A percentile compares a stretch with the other conserved stretches of the same genome.
Conservation (phyloP, 768 basidiomycete species). For the Panellus pusillus region DNA sequence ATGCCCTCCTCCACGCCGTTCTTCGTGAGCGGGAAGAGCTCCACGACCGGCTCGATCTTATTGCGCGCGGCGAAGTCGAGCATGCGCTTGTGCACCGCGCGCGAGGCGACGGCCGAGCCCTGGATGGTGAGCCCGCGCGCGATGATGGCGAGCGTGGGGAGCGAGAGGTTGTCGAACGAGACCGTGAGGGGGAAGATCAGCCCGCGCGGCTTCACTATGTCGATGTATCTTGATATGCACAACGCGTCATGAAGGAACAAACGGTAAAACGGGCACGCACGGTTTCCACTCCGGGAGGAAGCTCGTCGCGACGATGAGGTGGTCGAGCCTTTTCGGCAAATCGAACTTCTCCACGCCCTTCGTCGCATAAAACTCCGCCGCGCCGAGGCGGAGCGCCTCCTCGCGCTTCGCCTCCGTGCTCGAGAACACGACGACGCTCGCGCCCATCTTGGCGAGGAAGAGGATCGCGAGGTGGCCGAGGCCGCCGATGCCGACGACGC, state of each 20-base stretch:
- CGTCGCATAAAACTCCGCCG: constrained; percentile 33
- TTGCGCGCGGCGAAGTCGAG: constrained; percentile 33
- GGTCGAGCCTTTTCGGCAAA: constrained; percentile 21
- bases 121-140: constrained; percentile 1
- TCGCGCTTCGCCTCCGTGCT: constrained; percentile 31
- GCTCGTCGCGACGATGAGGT: constrained; percentile 22
- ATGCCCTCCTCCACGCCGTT: constrained; percentile 22
- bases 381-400: constrained; percentile 33
- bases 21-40: constrained; percentile 32
- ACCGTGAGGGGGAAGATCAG: constrained; percentile 8
- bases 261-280: too few species aligned
- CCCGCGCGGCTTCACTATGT: constrained; percentile 2
- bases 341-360: constrained; percentile 27
- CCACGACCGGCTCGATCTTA: constrained; percentile 27
- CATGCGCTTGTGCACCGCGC: constrained; percentile 24
- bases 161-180: not conserved
- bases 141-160: constrained; percentile 5
- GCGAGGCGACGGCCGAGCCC: constrained; percentile 18
- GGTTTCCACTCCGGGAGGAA: constrained; percentile 7
- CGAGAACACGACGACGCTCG: constrained; percentile 37
- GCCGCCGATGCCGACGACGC: constrained; percentile 35
- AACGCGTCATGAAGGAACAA: too few species aligned
- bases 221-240: constrained; percentile 4
- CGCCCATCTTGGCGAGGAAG: constrained; percentile 40
- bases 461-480: constrained; percentile 38